A percentile compares a stretch with the other conserved stretches of the same genome.
Conservation (phyloP, 257 asterid genomes). For the Solanum appendiculatum region DNA sequence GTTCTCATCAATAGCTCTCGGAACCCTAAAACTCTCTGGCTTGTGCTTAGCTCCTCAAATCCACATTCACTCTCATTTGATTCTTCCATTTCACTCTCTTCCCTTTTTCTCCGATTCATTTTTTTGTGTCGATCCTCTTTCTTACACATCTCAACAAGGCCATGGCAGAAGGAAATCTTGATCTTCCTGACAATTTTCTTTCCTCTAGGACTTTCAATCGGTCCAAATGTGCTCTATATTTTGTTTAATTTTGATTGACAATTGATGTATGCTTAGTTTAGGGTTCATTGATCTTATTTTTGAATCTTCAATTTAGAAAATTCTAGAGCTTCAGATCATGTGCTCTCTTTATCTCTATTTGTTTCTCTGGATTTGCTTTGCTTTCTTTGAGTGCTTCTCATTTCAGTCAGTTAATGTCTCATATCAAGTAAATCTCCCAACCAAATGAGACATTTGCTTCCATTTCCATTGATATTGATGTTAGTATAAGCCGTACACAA, state of each 20-base stretch:
- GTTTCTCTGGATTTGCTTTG: no score
- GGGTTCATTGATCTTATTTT: not conserved
- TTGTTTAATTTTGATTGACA: not conserved
- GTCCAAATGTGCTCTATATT: constrained; percentile 48
- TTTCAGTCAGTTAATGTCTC: no score
- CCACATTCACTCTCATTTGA: not conserved
- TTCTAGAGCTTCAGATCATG: constrained; percentile 33
- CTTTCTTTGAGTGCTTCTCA: no score
- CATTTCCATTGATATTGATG: no score
- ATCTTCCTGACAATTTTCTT: no score
- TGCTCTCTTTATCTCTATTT: not conserved
- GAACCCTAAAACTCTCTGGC: not conserved
- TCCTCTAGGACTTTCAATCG: constrained; percentile 54
- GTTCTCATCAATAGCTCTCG: not conserved
- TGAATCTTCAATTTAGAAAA: not conserved
- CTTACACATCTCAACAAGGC: not conserved
- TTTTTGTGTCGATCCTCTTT: constrained; percentile 7
- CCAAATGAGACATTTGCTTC: no score
- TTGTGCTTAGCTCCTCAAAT: not conserved
- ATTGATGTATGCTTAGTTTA: no score
- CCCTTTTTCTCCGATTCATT: not conserved
- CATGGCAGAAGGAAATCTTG: constrained; percentile 76
- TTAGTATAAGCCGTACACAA: no score
- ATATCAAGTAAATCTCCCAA: no score
- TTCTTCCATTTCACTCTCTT: not conserved